Evolutionary conservation across 2,329 filamentous ascomycete genomes (phyloP).

Genomic region (Magnaporthales sp.): DNA sequence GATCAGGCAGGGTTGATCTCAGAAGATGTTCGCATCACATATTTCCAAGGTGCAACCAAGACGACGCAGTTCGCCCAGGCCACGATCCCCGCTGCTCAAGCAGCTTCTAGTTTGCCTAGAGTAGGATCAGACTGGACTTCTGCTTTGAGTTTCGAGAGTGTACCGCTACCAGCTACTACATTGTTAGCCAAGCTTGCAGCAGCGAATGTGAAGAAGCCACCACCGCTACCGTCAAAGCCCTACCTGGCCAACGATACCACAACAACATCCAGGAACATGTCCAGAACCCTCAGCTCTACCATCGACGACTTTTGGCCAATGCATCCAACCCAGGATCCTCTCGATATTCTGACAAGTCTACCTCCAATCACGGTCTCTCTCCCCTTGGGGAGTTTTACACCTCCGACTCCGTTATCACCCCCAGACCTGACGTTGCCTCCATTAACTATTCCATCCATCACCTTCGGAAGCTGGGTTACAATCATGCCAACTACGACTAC

Average conservation of each 20-base stretch:
- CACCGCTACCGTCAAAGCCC: neutral
- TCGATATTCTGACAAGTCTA: too few species aligned
- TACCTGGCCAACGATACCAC: neutral
- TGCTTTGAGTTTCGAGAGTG: neutral
- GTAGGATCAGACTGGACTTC: neutral
- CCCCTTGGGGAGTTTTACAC: too few species aligned
- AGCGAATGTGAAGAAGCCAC: neutral
- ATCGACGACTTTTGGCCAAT: neutral
- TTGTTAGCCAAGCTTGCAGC: neutral
- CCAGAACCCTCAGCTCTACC: neutral
- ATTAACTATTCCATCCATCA: neutral
- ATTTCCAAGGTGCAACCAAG: neutral
- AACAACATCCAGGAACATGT: neutral
- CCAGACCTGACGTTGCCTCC: neutral
- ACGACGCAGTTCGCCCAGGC: neutral
- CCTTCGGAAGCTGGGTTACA: slow-evolving; percentile 1
- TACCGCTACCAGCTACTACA: neutral
- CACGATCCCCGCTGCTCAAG: neutral
- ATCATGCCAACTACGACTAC: neutral
- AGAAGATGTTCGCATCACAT: neutral
- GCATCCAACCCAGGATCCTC: neutral
- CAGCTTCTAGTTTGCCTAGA: neutral
- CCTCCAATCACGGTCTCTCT: too few species aligned
- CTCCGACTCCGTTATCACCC: too few species aligned
- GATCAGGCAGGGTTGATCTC: neutral